Conservation (phyloP, 2,329 filamentous ascomycete species). For the Biscogniauxia marginata region DNA sequence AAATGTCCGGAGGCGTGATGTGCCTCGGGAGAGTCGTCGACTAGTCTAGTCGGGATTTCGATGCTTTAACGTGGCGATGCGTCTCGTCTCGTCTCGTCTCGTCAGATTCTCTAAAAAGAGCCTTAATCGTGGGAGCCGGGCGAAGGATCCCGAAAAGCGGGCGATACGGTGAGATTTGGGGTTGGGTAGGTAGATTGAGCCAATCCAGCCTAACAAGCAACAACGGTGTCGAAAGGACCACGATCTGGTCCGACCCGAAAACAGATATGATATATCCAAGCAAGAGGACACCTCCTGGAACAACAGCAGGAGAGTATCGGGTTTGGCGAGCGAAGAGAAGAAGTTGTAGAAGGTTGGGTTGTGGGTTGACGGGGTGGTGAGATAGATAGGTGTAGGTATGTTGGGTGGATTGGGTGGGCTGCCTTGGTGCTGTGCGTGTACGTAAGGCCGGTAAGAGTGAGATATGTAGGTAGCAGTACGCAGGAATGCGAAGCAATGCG, state of each 20-base stretch:
- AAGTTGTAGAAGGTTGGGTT: neutral
- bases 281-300: neutral
- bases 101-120: neutral
- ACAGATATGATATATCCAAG: neutral
- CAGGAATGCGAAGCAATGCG: neutral
- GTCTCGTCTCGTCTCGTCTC: neutral
- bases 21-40: conserved; percentile 7
- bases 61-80: neutral
- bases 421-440: no score
- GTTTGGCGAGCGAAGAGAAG: neutral
- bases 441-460: neutral
- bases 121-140: neutral
- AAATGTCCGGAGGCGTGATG: conserved; percentile 9
- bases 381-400: neutral
- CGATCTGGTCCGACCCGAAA: neutral
- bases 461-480: conserved; percentile 1
- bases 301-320: neutral
- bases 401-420: no score
- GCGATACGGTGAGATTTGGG: neutral
- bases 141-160: neutral
- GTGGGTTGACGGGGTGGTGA: neutral
- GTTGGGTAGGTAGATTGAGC: neutral
- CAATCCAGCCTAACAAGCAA: neutral
- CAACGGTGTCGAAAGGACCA: neutral
- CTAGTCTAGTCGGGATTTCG: neutral